Evolutionary conservation across 2,329 filamentous ascomycete species (phyloP), one percentile per base, ranked within the genome.

Genomic region (Fusarium sp.): DNA sequence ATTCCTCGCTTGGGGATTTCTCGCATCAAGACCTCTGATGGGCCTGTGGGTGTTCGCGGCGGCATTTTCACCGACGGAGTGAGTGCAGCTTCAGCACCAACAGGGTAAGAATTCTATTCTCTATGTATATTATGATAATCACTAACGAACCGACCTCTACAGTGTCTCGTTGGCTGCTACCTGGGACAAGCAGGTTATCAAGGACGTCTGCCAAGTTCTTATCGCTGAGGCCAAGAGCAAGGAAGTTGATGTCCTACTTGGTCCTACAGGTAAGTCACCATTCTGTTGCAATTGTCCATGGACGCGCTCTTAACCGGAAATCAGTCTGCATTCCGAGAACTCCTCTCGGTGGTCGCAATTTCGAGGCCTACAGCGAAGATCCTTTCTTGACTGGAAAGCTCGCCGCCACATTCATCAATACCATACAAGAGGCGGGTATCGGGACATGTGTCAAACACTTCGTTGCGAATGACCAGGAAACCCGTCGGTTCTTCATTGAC

Each of bases 361-460:
- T 84, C 57, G 82, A 85, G 69, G 81, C 80, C 37, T 81, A 82
- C 62, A 81, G 79, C n/a, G 80, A 85, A 69, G 83, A 85, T 72
- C 83, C 83, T 18, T 79, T 83, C 18, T 76, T 85, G 2, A 79
- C 83, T 9, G 82, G 83, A 16, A 79, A 82, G 14, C 77, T 83
- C 24, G 82, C 83, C 1, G 42, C 38, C 0, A 56, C 58, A 4
- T 77, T 66, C 22, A 67, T 84, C 42, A 82, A 79, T 22, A 80
- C 79, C 14, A 80, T 84, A 14, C 82, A 85, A 61, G 78, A 78
- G 10, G 80, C 77, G 9, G 82, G 82, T 5, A 80, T 85, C 35
- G 79, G 80, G 14, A 82, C 83, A 4, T 84, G 80, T 6, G 82
- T 85, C 62, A 85, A 85, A 70, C 84, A 85, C 60, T 83, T 83